phyloP scores from a whole-genome alignment of 768 basidiomycete genomes.

The Mycena rebaudengoi region DNA sequence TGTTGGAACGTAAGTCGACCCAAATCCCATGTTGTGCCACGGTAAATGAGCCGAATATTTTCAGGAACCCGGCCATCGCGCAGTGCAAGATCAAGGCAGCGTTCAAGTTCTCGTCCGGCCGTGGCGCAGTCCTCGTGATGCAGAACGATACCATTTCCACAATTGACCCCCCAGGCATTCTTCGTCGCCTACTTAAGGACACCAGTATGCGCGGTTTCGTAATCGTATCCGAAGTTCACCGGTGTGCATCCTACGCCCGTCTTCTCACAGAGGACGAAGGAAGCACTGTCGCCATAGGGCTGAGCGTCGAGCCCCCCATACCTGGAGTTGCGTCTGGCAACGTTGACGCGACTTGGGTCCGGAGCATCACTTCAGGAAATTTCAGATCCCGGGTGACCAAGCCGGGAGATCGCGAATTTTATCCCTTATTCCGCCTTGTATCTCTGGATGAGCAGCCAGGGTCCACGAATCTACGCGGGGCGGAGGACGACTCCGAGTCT shows the following conservation, averaged over 20 bases:
- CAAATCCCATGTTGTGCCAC: too few relatives aligned
- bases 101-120: conserved; percentile 37
- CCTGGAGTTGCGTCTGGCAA: conserved; percentile 23
- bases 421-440: conserved; percentile 40
- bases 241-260: conserved; percentile 42
- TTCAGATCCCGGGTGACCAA: conserved; percentile 35
- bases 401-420: conserved; percentile 31
- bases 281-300: conserved; percentile 34
- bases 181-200: conserved; percentile 36
- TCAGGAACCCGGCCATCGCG: conserved; percentile 22
- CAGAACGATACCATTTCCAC: conserved; percentile 33
- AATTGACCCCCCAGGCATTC: conserved; percentile 37
- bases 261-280: conserved; percentile 29
- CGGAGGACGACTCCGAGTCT: too few relatives aligned
- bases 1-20: not conserved
- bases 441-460: conserved; percentile 31
- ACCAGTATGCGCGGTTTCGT: conserved; percentile 32
- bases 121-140: conserved; percentile 43
- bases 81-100: conserved; percentile 36
- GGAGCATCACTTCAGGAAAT: conserved; percentile 31
- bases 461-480: conserved; percentile 31
- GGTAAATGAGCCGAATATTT: not conserved
- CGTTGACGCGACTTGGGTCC: conserved; percentile 31
- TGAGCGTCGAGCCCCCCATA: conserved; percentile 31
- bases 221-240: conserved; percentile 44